These are phyloP conservation scores for Tylopilus orsonianus DNA, from an alignment of 1,284 basidiomycete genomes.

Conservation along the genomic window DNA sequence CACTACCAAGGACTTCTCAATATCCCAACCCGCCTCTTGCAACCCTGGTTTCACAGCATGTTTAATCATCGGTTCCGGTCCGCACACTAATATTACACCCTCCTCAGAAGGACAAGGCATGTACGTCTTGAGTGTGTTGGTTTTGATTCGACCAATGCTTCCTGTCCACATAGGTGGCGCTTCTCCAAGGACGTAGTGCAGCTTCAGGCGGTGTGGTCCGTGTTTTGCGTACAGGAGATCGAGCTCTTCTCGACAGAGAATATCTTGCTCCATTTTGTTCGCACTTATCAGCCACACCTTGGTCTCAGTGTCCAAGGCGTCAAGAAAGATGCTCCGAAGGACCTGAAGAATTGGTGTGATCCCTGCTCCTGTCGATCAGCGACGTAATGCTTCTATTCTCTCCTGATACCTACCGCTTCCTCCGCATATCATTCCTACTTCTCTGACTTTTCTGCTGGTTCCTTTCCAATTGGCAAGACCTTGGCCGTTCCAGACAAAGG, in stretches of 20 bases:
- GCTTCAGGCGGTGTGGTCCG: conserved; percentile 38
- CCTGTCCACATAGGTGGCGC: conserved; percentile 41
- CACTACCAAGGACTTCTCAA: conserved; percentile 25
- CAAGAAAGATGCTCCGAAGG: conserved; percentile 49
- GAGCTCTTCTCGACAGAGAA: conserved; percentile 53
- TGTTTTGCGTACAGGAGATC: conserved; percentile 40
- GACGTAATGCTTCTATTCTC: background rate
- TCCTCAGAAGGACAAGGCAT: conserved; percentile 41
- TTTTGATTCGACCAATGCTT: conserved; percentile 45
- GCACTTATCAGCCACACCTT: conserved; percentile 54
- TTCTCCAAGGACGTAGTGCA: conserved; percentile 48
- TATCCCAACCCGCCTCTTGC: conserved; percentile 26
- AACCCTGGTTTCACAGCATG: conserved; percentile 31
- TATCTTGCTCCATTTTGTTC: conserved; percentile 53
- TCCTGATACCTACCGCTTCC: conserved; percentile 44
- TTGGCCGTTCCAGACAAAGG: conserved; percentile 54
- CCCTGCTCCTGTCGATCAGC: conserved; percentile 33
- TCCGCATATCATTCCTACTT: conserved; percentile 60
- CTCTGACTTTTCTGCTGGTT: conserved; percentile 36
- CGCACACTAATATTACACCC: conserved; percentile 53
- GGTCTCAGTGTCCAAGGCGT: conserved; percentile 39
- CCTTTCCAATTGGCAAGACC: conserved; percentile 40
- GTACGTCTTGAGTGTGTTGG: conserved; percentile 40
- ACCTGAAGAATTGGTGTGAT: conserved; percentile 64
- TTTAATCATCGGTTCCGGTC: conserved; percentile 48